These are phyloP conservation scores for Diospyros lotus DNA, from an alignment of 148 eudicot genomes.

Conservation along the genomic window DNA sequence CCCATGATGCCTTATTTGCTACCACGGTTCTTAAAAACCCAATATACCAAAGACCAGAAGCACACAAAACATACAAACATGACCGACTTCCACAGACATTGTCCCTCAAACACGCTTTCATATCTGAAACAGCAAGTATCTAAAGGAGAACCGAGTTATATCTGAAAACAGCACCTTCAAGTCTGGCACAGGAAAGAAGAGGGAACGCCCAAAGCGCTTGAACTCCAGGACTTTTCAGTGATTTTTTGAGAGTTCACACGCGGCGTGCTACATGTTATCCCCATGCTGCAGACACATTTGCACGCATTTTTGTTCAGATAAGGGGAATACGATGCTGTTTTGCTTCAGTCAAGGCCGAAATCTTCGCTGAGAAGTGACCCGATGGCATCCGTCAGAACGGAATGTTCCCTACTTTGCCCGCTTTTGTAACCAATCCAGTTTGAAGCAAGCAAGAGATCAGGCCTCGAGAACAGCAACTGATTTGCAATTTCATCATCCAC, in stretches of 20 bases:
- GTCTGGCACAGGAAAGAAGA: no score
- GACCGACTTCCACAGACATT: no score
- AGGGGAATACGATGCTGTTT: slow-evolving; percentile 16
- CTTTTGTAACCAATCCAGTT: slow-evolving; percentile 35
- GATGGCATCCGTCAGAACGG: slow-evolving; percentile 32
- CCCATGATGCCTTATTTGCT: no score
- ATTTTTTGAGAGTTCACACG: slow-evolving; percentile 15
- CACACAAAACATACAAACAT: no score
- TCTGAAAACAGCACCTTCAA: no score
- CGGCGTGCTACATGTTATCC: slow-evolving; percentile 25
- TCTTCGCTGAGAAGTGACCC: slow-evolving; percentile 55
- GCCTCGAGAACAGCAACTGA: slow-evolving; percentile 42
- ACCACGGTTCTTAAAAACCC: no score
- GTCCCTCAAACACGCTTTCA: no score
- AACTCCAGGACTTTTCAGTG: neutral
- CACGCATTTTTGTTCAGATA: slow-evolving; percentile 27
- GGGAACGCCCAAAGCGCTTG: no score
- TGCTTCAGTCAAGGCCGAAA: slow-evolving; percentile 34
- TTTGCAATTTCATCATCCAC: slow-evolving; percentile 32
- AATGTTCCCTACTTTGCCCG: slow-evolving; percentile 28
- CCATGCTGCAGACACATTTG: slow-evolving; percentile 26
- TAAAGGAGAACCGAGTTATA: no score
- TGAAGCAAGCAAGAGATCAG: slow-evolving; percentile 58
- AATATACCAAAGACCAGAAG: no score
- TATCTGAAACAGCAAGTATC: no score